Evolutionary conservation across 2,329 filamentous ascomycete species (phyloP), one percentile per base, ranked within the genome.

Genomic region (Fusarium graminum): DNA sequence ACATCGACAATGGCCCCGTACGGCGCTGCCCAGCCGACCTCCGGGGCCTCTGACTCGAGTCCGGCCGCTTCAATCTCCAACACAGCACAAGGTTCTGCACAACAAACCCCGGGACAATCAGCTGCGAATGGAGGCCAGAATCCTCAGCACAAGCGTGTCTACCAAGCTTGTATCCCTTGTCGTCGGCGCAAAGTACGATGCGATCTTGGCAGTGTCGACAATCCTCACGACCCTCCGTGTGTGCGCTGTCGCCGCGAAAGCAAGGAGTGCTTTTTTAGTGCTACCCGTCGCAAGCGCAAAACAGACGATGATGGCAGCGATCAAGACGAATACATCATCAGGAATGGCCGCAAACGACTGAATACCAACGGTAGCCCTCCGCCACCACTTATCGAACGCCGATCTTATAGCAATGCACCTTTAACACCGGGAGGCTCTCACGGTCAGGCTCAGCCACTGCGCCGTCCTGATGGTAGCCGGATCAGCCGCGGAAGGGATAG

Each of bases 261-360:
- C 81, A 98, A 98, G 78, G 91, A 97, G 74, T 99, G 95, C 82
- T 97, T 91, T 85, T 99, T 99, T 83, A 97, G 93, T 65, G 92
- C 93, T 19, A 98, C 94, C 30, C 87, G 95, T 49, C 89, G 95
- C 75, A 98, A 98, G 88, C 88, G 93, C 76, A 96, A 95, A 84
- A 85, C 85, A 45, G 87, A 84, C 69, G 82, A 91, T 69, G 72
- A 81, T 34, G 83, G 81, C 52, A 79, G 79, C 56, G 80, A 83
- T 57, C 81, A 82, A 57, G 86, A 88, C 70, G 90, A 92, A 66
- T 92, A 92, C 76, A 87, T 90, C 59, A 76, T 90, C 30, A 87
- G 90, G 70, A 92, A 92, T 77, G 90, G 90, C 42, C 85, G 92
- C 62, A 93, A 93, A 79, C 86, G 90, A 63, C 74, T 86, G 61